Conservation (phyloP, 2,329 filamentous ascomycete genomes). For the Talaromyces sp. region DNA sequence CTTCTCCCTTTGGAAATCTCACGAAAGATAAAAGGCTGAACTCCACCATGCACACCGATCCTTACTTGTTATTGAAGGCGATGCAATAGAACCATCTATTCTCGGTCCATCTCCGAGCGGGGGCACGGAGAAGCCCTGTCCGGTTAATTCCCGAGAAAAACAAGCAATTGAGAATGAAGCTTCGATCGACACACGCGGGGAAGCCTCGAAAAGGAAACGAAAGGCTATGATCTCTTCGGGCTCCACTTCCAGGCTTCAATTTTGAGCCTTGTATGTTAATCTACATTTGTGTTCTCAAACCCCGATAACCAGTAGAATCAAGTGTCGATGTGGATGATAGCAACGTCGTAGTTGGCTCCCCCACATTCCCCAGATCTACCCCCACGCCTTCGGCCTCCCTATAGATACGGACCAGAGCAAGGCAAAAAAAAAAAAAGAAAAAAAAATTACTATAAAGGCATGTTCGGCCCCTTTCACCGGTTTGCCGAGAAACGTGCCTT, state of each 20-base stretch:
- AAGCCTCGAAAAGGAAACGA: constrained; percentile 6
- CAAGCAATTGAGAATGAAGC: constrained; percentile 7
- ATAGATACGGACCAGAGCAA: constrained; percentile 1
- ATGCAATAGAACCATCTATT: too few species aligned
- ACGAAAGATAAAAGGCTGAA: too few species aligned
- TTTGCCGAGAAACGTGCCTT: too few species aligned
- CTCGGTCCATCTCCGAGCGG: background rate
- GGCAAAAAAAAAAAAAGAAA: background rate
- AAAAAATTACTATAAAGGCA: background rate
- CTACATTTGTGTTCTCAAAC: too few species aligned
- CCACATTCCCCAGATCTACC: constrained; percentile 19
- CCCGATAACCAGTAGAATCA: background rate
- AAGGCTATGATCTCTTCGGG: constrained; percentile 5
- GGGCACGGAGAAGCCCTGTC: background rate
- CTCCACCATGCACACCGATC: too few species aligned
- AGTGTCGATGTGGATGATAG: background rate
- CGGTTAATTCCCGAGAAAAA: constrained; percentile 4
- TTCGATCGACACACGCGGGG: constrained; percentile 15
- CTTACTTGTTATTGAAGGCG: too few species aligned
- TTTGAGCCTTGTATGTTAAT: too few species aligned
- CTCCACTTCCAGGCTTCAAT: constrained; percentile 3
- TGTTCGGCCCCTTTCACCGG: background rate
- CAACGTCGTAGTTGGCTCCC: background rate
- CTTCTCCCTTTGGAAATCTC: too few species aligned
- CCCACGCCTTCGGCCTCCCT: constrained; percentile 16